Conservation (phyloP, 2,329 filamentous ascomycete genomes). For the Didymella sp. region DNA sequence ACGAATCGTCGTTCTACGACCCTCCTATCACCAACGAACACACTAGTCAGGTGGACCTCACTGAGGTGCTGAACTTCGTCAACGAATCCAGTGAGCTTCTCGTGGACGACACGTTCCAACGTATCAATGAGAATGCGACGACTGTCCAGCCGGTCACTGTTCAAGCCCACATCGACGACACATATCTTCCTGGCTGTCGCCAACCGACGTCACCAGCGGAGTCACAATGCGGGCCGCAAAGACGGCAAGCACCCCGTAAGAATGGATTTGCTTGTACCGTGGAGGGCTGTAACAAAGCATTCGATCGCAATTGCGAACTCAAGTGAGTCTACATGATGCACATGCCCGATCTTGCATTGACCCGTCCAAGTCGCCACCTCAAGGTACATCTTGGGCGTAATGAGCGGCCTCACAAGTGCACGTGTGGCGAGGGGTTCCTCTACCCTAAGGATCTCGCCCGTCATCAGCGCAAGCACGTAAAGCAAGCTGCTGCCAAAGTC, state of each 20-base stretch:
- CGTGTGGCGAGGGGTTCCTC: slow-evolving; percentile 42
- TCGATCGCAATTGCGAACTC: slow-evolving; percentile 44
- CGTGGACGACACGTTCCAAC: slow-evolving; percentile 20
- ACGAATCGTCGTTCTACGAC: slow-evolving; percentile 7
- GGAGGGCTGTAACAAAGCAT: slow-evolving; percentile 34
- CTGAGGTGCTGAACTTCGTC: slow-evolving; percentile 6
- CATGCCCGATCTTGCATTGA: slow-evolving; percentile 11
- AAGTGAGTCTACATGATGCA: slow-evolving; percentile 37
- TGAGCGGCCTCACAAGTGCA: slow-evolving; percentile 44
- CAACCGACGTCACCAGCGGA: slow-evolving; percentile 7
- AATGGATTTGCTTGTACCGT: slow-evolving; percentile 37
- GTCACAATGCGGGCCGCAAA: slow-evolving; percentile 20
- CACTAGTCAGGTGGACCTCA: slow-evolving; percentile 10
- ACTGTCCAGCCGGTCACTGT: slow-evolving; percentile 37
- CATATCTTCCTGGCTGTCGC: slow-evolving; percentile 42
- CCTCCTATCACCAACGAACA: slow-evolving; percentile 13
- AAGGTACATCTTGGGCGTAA: slow-evolving; percentile 38
- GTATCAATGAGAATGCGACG: slow-evolving; percentile 39
- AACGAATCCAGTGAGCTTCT: slow-evolving; percentile 5
- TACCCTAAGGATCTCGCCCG: slow-evolving; percentile 47
- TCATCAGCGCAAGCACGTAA: slow-evolving; percentile 39
- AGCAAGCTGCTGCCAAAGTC: slow-evolving; percentile 18
- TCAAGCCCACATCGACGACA: slow-evolving; percentile 36
- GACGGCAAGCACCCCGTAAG: slow-evolving; percentile 35
- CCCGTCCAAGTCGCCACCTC: slow-evolving; percentile 39